phyloP scores from a whole-genome alignment of 2,329 filamentous ascomycete species.

The Cladosporium sp. region DNA sequence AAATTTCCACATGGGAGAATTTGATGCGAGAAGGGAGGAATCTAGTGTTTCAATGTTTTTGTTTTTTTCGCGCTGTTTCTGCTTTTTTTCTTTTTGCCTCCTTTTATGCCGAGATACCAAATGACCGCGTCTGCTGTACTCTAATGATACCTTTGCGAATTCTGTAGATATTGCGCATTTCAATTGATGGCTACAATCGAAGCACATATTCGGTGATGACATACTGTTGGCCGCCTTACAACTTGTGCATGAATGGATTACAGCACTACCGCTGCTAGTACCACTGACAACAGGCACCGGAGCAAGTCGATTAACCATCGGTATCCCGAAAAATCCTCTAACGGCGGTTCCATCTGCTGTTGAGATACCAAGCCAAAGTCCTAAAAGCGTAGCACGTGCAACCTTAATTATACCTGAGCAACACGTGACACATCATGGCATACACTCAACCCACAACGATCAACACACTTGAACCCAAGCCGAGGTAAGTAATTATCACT shows the following conservation, averaged over 20 bases:
- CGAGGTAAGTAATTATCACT: neutral
- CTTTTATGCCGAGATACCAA: constrained; percentile 11
- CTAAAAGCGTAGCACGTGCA: too few relatives aligned
- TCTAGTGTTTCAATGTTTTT: neutral
- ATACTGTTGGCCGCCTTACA: too few relatives aligned
- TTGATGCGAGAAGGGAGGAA: neutral
- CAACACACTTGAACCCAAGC: neutral
- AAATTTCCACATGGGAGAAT: neutral
- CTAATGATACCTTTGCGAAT: constrained; percentile 19
- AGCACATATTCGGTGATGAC: neutral
- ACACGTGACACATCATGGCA: neutral
- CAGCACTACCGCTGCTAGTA: too few relatives aligned
- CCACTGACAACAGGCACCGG: too few relatives aligned
- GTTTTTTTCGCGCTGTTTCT: neutral
- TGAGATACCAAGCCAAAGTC: too few relatives aligned
- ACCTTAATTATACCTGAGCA: neutral
- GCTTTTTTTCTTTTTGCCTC: neutral
- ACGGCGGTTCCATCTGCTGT: too few relatives aligned
- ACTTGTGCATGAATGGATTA: too few relatives aligned
- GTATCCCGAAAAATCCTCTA: too few relatives aligned
- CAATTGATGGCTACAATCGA: neutral
- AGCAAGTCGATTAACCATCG: too few relatives aligned
- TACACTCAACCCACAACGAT: neutral
- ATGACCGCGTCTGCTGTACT: constrained; percentile 9
- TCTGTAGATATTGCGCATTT: neutral